Conservation (phyloP, 768 basidiomycete species). For the Suillus variegatus region DNA sequence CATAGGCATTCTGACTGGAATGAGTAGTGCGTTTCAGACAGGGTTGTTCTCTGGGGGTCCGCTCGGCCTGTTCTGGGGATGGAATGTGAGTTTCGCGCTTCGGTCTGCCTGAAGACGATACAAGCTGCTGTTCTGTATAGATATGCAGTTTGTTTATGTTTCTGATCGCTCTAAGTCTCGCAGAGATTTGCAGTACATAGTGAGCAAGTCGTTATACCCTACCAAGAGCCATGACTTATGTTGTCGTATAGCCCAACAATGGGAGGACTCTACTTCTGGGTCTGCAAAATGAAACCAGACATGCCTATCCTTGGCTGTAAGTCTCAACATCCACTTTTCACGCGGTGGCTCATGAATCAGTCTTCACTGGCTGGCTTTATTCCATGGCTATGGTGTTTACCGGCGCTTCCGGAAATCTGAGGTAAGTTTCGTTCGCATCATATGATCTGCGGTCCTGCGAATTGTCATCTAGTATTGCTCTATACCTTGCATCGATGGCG, state of each 20-base stretch:
- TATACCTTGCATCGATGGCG: constrained; percentile 53
- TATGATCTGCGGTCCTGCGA: background rate
- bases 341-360: constrained; percentile 6
- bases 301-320: constrained; percentile 53
- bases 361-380: constrained; percentile 58
- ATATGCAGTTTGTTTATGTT: constrained; percentile 63
- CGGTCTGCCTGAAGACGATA: background rate
- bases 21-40: constrained; percentile 61
- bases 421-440: constrained; percentile 28
- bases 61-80: constrained; percentile 61
- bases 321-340: constrained; percentile 17
- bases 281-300: constrained; percentile 60
- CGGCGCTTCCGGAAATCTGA: constrained; percentile 58
- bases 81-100: constrained; percentile 45
- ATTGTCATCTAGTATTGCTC: constrained; percentile 39
- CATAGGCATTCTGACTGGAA: constrained; percentile 61
- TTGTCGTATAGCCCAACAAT: constrained; percentile 45
- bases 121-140: constrained; percentile 19
- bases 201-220: constrained; percentile 24
- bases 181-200: constrained; percentile 62
- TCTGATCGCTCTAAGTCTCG: constrained; percentile 54
- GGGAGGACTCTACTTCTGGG: constrained; percentile 65
- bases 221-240: background rate
- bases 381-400: constrained; percentile 63
- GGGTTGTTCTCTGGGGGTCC: constrained; percentile 60